phyloP scores from a whole-genome alignment of 2,329 filamentous ascomycete species.

The Cucurbitaria berberidis region DNA sequence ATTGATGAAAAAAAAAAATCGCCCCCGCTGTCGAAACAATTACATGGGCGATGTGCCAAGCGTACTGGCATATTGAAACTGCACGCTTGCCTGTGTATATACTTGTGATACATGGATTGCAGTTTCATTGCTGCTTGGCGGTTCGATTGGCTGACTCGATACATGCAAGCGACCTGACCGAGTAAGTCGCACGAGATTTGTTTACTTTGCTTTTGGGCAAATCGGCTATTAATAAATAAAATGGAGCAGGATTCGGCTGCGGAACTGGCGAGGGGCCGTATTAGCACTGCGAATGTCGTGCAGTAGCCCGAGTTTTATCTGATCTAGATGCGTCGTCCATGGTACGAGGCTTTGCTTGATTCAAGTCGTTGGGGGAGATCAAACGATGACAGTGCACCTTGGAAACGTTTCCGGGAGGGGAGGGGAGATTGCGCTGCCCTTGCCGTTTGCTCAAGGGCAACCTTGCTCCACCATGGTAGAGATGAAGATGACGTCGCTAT shows the following conservation, averaged over 20 bases:
- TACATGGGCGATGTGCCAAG: no score
- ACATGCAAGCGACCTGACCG: neutral
- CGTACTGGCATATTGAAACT: no score
- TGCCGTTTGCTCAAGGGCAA: neutral
- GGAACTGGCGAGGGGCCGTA: slow-evolving; percentile 1
- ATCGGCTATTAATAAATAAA: neutral
- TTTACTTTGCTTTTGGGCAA: no score
- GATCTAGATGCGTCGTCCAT: neutral
- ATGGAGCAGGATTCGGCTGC: neutral
- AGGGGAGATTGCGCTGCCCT: neutral
- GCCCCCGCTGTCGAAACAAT: no score
- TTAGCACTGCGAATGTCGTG: slow-evolving; percentile 17
- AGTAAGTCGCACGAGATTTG: neutral
- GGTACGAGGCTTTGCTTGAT: no score
- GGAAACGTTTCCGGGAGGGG: neutral
- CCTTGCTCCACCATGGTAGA: neutral
- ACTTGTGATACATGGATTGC: neutral
- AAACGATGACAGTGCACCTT: neutral
- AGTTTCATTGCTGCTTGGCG: neutral
- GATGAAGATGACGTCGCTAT: neutral
- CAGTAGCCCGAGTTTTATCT: slow-evolving; percentile 11
- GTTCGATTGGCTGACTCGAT: neutral
- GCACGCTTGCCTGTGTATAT: neutral
- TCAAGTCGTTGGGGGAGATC: no score
- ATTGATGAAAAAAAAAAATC: no score